Conservation (phyloP, 768 basidiomycete genomes). For the Lactarius hatsudake region DNA sequence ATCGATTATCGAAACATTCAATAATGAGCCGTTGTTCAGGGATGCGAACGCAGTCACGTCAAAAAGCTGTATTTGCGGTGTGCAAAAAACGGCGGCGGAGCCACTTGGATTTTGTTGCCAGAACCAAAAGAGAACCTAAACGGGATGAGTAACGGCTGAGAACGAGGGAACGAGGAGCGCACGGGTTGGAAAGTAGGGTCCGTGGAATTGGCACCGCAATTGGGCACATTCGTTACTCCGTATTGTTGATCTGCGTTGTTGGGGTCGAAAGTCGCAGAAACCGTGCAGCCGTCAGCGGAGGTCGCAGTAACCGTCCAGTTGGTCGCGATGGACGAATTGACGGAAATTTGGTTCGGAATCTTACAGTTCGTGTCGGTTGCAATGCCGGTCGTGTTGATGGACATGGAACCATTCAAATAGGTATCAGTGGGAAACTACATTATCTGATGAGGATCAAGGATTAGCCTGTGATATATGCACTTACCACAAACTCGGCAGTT, state of each 20-base stretch:
- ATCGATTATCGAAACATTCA: conserved; percentile 36
- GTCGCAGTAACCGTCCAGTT: conserved; percentile 42
- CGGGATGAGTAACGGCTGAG: not conserved
- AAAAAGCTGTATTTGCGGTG: conserved; percentile 46
- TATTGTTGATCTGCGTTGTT: conserved; percentile 45
- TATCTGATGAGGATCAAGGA: not conserved
- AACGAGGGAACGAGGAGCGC: not conserved
- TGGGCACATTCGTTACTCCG: conserved; percentile 42
- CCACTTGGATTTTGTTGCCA: conserved; percentile 38
- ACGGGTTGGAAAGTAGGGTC: conserved; percentile 41
- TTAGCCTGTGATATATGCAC: conserved; percentile 13
- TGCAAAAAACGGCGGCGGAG: conserved; percentile 52
- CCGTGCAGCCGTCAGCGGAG: conserved; percentile 49
- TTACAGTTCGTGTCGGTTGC: conserved; percentile 48
- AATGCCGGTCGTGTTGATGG: conserved; percentile 51
- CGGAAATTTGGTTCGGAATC: conserved; percentile 33
- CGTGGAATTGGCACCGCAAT: conserved; percentile 34
- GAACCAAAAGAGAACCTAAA: conserved; percentile 63
- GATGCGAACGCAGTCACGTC: conserved; percentile 44
- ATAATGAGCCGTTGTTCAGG: conserved; percentile 44
- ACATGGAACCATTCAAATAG: conserved; percentile 52
- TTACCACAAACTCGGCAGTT: conserved; percentile 50
- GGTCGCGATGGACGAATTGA: conserved; percentile 31
- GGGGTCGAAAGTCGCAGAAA: conserved; percentile 39
- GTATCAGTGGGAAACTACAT: conserved; percentile 42